phyloP scores from a whole-genome alignment of 2,329 filamentous ascomycete genomes.

The Aspergillus pseudoviridinutans region DNA sequence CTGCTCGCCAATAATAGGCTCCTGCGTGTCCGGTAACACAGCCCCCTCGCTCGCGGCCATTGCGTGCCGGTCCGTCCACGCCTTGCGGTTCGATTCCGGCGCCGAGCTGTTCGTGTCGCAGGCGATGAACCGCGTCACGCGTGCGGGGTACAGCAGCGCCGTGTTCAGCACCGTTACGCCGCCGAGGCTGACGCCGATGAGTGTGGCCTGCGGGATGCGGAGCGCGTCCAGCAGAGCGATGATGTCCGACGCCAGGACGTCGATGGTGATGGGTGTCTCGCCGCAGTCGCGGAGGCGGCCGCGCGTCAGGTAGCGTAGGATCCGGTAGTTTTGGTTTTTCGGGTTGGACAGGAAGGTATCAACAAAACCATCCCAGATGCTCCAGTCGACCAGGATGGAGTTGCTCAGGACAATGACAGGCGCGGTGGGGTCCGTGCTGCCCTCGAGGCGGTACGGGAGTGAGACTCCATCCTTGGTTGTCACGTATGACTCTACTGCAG shows the following conservation, averaged over 20 bases:
- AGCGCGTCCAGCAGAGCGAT: slow-evolving; percentile 63
- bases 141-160: slow-evolving; percentile 61
- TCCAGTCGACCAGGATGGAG: slow-evolving; percentile 71
- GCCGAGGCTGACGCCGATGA: slow-evolving; percentile 77
- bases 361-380: slow-evolving; percentile 78
- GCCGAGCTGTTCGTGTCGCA: slow-evolving; percentile 76
- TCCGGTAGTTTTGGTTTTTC: slow-evolving; percentile 59
- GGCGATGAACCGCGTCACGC: slow-evolving; percentile 60
- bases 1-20: slow-evolving; percentile 56
- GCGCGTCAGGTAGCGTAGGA: slow-evolving; percentile 74
- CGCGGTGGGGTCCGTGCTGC: slow-evolving; percentile 61
- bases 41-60: slow-evolving; percentile 56
- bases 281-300: slow-evolving; percentile 53
- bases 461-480: slow-evolving; percentile 64
- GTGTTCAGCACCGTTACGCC: slow-evolving; percentile 74
- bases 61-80: slow-evolving; percentile 73
- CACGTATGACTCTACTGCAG: slow-evolving; percentile 63
- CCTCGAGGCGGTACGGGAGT: slow-evolving; percentile 73
- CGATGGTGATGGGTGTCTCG: slow-evolving; percentile 52
- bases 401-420: slow-evolving; percentile 74
- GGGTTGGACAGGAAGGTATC: slow-evolving; percentile 52
- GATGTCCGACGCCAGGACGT: slow-evolving; percentile 66
- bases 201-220: slow-evolving; percentile 62
- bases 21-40: slow-evolving; percentile 33
- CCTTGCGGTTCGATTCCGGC: slow-evolving; percentile 68